phyloP scores from a whole-genome alignment of 345 rosid genomes.

The Eucalyptus pauciflora region DNA sequence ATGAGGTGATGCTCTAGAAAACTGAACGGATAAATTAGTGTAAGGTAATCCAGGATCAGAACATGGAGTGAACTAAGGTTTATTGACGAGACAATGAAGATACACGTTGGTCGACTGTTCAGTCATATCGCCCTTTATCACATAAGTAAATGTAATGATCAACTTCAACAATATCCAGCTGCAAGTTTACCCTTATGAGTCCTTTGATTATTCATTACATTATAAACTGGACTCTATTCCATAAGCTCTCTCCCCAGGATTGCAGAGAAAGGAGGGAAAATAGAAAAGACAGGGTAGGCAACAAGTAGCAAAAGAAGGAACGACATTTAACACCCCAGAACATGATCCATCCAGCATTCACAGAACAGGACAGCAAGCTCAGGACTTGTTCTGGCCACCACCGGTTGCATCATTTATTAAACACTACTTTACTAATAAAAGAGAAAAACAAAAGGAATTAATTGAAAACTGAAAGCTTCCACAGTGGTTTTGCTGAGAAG shows the following conservation, averaged over 20 bases:
- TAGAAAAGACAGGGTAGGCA: background rate
- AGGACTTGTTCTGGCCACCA: background rate
- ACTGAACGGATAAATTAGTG: background rate
- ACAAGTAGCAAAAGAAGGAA: background rate
- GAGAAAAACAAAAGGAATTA: background rate
- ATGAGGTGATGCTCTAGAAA: background rate
- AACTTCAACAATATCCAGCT: background rate
- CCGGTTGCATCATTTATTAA: background rate
- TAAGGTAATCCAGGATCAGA: background rate
- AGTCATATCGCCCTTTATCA: background rate
- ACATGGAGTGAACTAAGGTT: background rate
- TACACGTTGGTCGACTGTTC: background rate
- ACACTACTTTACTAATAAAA: background rate
- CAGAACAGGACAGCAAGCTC: background rate
- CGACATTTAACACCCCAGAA: background rate
- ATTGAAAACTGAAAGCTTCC: background rate
- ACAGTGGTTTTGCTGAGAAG: background rate
- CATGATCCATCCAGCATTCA: background rate
- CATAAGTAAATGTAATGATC: background rate
- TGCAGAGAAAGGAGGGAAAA: background rate
- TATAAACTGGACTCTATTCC: background rate
- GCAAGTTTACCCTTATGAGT: background rate
- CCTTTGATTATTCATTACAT: background rate
- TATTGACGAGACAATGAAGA: background rate
- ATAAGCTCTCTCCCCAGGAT: background rate